phyloP scores from a whole-genome alignment of 2,329 filamentous ascomycete genomes.

The Penicillium nordicum region DNA sequence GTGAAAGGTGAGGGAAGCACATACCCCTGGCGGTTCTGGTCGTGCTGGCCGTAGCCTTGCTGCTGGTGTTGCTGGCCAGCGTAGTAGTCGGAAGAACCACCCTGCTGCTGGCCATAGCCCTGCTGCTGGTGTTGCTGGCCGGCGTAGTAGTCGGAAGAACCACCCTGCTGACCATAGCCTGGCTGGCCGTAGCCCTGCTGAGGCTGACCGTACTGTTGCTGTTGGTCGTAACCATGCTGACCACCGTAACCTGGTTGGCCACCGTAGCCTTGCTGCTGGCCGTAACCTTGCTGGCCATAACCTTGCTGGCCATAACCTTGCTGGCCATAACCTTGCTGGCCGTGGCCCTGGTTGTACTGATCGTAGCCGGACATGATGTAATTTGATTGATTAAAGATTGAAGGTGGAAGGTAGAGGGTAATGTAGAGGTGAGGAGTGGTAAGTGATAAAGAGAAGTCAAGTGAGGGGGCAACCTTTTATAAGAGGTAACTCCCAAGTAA shows the following conservation, averaged over 20 bases:
- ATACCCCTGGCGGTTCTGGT: slow-evolving; percentile 29
- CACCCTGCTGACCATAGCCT: slow-evolving; percentile 18
- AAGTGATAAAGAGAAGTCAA: slow-evolving; percentile 2
- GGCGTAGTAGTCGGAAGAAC: slow-evolving; percentile 13
- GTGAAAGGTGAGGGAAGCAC: slow-evolving; percentile 13
- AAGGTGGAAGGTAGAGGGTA: neutral
- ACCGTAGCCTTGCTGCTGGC: slow-evolving; percentile 16
- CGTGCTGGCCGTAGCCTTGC: slow-evolving; percentile 16
- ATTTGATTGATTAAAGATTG: neutral
- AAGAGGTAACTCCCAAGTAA: slow-evolving; percentile 3
- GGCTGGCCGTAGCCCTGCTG: slow-evolving; percentile 26
- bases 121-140: slow-evolving; percentile 22
- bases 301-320: slow-evolving; percentile 15
- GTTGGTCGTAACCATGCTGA: slow-evolving; percentile 27
- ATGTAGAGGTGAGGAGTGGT: slow-evolving; percentile 1
- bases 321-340: slow-evolving; percentile 11
- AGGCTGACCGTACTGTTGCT: slow-evolving; percentile 22
- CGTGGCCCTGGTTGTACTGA: slow-evolving; percentile 20
- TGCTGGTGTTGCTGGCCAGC: slow-evolving; percentile 16
- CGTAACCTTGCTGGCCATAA: slow-evolving; percentile 1
- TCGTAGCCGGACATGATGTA: slow-evolving; percentile 26
- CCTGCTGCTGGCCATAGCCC: slow-evolving; percentile 19
- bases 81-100: slow-evolving; percentile 13
- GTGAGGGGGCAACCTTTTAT: slow-evolving; percentile 10
- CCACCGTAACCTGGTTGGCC: slow-evolving; percentile 22